Percentiles rank a stretch among this genome's conserved stretches.
phyloP scores from a whole-genome alignment of 768 basidiomycete species.

The button mushroom (Agaricus bisporus) region DNA sequence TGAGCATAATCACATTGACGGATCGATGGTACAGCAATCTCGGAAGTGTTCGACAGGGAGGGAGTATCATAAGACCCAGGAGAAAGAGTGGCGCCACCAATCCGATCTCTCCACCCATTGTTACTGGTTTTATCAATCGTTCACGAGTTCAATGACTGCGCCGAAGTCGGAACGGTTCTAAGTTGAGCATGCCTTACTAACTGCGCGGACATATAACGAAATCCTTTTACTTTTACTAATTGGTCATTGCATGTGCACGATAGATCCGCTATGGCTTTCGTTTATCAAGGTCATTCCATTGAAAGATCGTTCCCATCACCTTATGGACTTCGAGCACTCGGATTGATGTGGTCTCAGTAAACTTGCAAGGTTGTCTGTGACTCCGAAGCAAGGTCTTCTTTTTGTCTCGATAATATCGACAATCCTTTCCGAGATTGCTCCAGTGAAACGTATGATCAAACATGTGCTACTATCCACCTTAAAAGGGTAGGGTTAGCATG shows the following conservation, averaged over 20 bases:
- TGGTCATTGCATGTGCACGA: not conserved
- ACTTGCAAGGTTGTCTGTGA: not conserved
- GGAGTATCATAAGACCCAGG: conserved; percentile 2
- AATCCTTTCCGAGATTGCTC: not conserved
- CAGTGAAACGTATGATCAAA: not conserved
- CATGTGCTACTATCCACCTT: not conserved
- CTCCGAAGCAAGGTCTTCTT: not conserved
- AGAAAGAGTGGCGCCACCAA: not conserved
- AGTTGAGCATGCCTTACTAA: not conserved
- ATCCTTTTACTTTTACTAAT: not conserved
- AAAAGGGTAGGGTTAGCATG: too few relatives aligned
- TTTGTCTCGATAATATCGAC: not conserved
- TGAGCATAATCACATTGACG: not conserved
- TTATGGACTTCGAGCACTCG: not conserved
- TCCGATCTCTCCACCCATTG: not conserved
- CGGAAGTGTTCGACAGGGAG: not conserved
- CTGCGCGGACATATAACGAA: not conserved
- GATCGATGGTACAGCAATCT: conserved; percentile 7
- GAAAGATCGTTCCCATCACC: not conserved
- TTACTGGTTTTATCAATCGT: not conserved
- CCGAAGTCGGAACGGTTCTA: conserved; percentile 5
- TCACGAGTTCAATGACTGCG: not conserved
- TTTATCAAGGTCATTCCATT: not conserved
- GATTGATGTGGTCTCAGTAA: not conserved
- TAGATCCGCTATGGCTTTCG: not conserved